Conservation (phyloP, 2,329 filamentous ascomycete genomes). For the Volutella citrinella region DNA sequence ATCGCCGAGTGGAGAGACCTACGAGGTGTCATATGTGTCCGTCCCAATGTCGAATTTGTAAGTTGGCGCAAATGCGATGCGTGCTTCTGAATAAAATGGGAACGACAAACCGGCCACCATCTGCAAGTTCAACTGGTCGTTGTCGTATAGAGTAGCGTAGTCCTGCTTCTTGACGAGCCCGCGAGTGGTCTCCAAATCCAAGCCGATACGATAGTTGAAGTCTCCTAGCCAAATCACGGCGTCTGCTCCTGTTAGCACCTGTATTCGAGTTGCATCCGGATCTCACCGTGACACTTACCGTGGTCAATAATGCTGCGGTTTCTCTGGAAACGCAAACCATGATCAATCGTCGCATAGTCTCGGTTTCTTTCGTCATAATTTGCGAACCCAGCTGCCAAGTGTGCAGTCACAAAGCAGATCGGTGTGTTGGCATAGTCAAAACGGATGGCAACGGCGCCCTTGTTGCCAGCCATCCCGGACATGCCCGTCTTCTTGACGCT, state of each 20-base stretch:
- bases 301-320: constrained; percentile 92
- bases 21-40: constrained; percentile 90
- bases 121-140: constrained; percentile 93
- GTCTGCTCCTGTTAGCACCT: constrained; percentile 42
- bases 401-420: constrained; percentile 93
- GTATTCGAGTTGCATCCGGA: no score
- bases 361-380: constrained; percentile 96
- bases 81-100: constrained; percentile 85
- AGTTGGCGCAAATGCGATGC: constrained; percentile 85
- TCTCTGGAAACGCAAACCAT: constrained; percentile 84
- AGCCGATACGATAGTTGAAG: constrained; percentile 95
- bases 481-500: constrained; percentile 91
- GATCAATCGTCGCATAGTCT: constrained; percentile 86
- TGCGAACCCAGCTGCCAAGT: constrained; percentile 91
- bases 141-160: constrained; percentile 78
- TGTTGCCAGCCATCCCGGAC: constrained; percentile 97
- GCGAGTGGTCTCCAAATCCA: constrained; percentile 74
- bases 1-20: constrained; percentile 31
- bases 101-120: constrained; percentile 93
- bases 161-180: constrained; percentile 70
- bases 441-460: constrained; percentile 93
- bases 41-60: constrained; percentile 93
- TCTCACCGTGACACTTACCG: no score
- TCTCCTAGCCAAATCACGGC: constrained; percentile 93
- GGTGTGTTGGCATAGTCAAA: constrained; percentile 92